Percentiles rank a stretch among this genome's conserved stretches.
Evolutionary conservation across 2,329 filamentous ascomycete species (phyloP).

Genomic region (Colletotrichum spaethianum): DNA sequence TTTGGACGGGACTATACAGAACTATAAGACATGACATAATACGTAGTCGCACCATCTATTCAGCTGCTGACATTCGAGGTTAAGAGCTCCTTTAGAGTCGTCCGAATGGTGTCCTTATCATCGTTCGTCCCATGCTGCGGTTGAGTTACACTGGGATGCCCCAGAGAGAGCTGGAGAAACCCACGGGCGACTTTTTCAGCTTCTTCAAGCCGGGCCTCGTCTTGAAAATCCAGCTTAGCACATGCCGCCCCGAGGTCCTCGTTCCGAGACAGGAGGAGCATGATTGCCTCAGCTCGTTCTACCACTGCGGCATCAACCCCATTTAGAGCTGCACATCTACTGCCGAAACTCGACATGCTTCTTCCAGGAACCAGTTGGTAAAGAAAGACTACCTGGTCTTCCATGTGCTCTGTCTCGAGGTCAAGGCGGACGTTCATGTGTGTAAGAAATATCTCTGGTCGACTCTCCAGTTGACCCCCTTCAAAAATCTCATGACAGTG

Average conservation of each 20-base stretch:
- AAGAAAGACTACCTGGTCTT: constrained; percentile 80
- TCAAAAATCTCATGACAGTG: constrained; percentile 83
- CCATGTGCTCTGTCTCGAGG: constrained; percentile 60
- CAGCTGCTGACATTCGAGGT: too few species aligned
- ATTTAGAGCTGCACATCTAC: constrained; percentile 87
- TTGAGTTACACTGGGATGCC: not conserved
- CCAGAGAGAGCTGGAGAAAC: constrained; percentile 60
- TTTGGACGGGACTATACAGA: not conserved
- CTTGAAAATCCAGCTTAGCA: constrained; percentile 74
- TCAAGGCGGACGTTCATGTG: constrained; percentile 82
- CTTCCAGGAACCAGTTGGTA: constrained; percentile 79
- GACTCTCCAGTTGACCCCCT: constrained; percentile 66
- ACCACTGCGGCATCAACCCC: constrained; percentile 82
- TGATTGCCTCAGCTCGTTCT: constrained; percentile 81
- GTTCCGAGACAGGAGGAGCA: constrained; percentile 76
- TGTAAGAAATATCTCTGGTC: constrained; percentile 68
- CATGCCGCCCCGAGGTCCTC: constrained; percentile 84
- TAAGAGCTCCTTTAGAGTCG: not conserved
- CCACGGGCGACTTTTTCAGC: constrained; percentile 74
- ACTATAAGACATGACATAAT: not conserved
- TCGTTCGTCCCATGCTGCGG: not conserved
- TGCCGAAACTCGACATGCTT: constrained; percentile 87
- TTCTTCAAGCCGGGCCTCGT: constrained; percentile 75
- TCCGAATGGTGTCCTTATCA: not conserved
- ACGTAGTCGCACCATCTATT: not conserved